Evolutionary conservation across 768 basidiomycete genomes (phyloP).

Genomic region (Mycena galopus): DNA sequence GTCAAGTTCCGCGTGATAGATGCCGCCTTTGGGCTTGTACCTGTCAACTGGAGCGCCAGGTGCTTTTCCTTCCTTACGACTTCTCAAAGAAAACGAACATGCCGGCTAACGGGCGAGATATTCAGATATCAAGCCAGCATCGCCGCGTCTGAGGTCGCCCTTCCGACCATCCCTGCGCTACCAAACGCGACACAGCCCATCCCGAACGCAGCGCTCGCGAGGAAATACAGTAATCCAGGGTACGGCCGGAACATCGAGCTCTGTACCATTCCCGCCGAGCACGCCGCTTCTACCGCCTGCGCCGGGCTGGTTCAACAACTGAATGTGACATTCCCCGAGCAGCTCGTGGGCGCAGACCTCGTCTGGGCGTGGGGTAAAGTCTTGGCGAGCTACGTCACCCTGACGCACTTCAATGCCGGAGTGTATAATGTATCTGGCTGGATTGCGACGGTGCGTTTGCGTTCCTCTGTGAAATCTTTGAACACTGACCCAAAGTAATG

Average conservation of each 20-base stretch:
- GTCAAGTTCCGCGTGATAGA: background rate
- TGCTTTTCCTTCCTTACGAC: background rate
- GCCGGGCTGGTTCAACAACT: background rate
- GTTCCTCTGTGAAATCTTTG: too few relatives aligned
- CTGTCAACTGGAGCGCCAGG: background rate
- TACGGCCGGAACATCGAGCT: constrained; percentile 11
- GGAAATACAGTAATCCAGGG: background rate
- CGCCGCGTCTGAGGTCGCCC: too few relatives aligned
- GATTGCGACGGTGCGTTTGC: background rate
- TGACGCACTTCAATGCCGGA: background rate
- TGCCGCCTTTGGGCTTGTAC: background rate
- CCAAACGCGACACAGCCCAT: background rate
- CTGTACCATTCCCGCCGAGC: background rate
- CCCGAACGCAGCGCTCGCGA: background rate
- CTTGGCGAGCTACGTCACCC: background rate
- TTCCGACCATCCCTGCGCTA: background rate
- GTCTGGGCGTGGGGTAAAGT: background rate
- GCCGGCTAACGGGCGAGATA: too few relatives aligned
- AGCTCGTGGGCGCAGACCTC: background rate
- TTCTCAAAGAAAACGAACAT: too few relatives aligned
- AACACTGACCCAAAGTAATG: too few relatives aligned
- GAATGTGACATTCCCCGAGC: background rate
- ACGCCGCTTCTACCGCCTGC: background rate
- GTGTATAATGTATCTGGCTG: background rate
- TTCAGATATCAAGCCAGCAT: too few relatives aligned